Base-by-base conservation (phyloP, 169 alveolate genomes). In the Plasmodium adleri region DNA sequence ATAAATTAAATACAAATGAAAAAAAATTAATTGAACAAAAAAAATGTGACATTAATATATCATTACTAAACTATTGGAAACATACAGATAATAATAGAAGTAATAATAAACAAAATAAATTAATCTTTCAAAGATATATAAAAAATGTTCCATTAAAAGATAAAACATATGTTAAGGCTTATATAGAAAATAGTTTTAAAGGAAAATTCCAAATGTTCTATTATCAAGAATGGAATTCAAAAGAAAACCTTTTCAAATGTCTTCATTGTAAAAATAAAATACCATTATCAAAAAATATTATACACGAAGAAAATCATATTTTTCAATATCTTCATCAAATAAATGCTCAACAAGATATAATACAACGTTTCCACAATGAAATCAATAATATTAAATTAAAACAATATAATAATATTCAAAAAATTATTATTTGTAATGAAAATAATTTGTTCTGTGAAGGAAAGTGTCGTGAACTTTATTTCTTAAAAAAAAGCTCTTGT, bases 381-480 rank as follows among this genome's bases (percentile, higher is more conserved):
- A 22, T 75, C 2, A 17, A 75, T 15, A 62, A 26, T 3, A 49
- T 75, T 28, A 75, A 75, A 49, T 24, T 56, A 67, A 52, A 63
- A 8, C 62, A 32, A 45, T 39, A 64, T 54, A 15, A 12, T 43
- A 75, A 75, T 75, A 68, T 75, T 45, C 24, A 75, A 39, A 75
- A 75, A 62, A 75, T 75, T 75, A 6, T 62, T 43, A 62, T 75
- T 47, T 75, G 88, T 75, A 58, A 75, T 39, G 88, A 75, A 49
- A 75, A 68, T 68, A 63, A 75, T 75, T 47, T 75, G 43, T 75
- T 75, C 28, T 75, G 88, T 67, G 73, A 60, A 17, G 88, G 88
- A 7, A 62, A 56, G 8, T 75, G 88, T 32, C 62, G 88, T 45
- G 32, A 47, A 49, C 3, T 62, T 22, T 75, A 75, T 75, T 75